A percentile compares a stretch with the other conserved stretches of the same genome.
These are phyloP conservation scores for Heracleum sosnowskyi DNA, from an alignment of 129 eudicot species.

Conservation along the genomic window DNA sequence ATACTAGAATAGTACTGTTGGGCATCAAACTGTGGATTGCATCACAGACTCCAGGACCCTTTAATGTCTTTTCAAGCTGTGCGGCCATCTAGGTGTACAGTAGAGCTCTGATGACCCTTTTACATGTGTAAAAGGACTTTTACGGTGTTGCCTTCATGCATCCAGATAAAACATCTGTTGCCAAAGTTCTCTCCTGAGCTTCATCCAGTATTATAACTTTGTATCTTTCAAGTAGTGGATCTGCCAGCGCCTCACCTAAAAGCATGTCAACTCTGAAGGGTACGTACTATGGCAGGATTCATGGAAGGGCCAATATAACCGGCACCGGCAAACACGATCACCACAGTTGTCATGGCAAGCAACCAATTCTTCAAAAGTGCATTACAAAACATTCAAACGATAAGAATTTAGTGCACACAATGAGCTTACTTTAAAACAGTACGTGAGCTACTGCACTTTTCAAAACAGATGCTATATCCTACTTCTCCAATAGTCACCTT, in stretches of 20 bases:
- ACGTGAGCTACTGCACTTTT: conserved; percentile 68
- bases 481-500: conserved; percentile 91
- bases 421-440: conserved; percentile 78
- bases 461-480: conserved; percentile 87
- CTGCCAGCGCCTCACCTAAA: conserved; percentile 86
- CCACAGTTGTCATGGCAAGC: too few species aligned
- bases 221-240: conserved; percentile 78
- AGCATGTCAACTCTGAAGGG: too few species aligned
- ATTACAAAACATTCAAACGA: neutral
- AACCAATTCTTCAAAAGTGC: too few species aligned
- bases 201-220: conserved; percentile 92
- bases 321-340: too few species aligned
- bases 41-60: conserved; percentile 47
- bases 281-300: too few species aligned
- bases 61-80: conserved; percentile 84
- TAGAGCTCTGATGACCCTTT: too few species aligned
- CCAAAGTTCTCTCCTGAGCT: conserved; percentile 91
- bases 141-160: conserved; percentile 75
- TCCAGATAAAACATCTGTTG: conserved; percentile 87
- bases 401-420: neutral
- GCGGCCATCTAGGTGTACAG: conserved; percentile 94
- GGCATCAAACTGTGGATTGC: conserved; percentile 65
- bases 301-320: too few species aligned
- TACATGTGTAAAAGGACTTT: too few species aligned
- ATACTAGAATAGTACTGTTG: conserved; percentile 76